Evolutionary conservation across 768 basidiomycete species (phyloP).

Genomic region (Exsudoporus frostii): DNA sequence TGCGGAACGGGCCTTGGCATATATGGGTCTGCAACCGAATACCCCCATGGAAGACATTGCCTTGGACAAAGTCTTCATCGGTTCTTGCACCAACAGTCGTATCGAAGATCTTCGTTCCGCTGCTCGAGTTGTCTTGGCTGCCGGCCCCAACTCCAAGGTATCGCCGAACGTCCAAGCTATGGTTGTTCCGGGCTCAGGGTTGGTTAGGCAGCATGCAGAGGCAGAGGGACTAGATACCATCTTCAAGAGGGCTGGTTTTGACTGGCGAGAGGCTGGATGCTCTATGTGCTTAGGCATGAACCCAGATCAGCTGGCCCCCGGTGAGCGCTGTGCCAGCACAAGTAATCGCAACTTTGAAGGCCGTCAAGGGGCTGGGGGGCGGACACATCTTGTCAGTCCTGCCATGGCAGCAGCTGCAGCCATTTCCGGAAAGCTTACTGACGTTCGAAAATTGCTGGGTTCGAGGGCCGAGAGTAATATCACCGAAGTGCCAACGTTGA

Average conservation of each 20-base stretch:
- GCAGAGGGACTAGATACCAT: constrained; percentile 82
- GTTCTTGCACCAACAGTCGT: constrained; percentile 92
- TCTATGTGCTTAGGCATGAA: constrained; percentile 98
- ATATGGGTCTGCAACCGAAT: constrained; percentile 84
- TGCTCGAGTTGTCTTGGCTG: constrained; percentile 70
- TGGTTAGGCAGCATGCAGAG: constrained; percentile 89
- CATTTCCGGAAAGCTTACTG: constrained; percentile 78
- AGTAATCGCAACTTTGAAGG: constrained; percentile 95
- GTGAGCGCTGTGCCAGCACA: constrained; percentile 85
- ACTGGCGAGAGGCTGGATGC: constrained; percentile 94
- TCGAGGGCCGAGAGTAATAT: constrained; percentile 38
- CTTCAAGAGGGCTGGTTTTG: constrained; percentile 89
- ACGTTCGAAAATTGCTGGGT: constrained; percentile 75
- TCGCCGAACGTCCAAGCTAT: constrained; percentile 76
- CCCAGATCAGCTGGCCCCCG: constrained; percentile 82
- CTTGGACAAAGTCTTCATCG: constrained; percentile 90
- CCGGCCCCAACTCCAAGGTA: constrained; percentile 71
- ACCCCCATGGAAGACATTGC: constrained; percentile 75
- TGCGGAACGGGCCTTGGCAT: constrained; percentile 71
- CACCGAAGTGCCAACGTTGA: constrained; percentile 53
- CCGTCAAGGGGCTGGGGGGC: constrained; percentile 83
- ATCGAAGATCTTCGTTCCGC: constrained; percentile 86
- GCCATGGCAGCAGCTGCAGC: constrained; percentile 94
- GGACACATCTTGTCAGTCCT: constrained; percentile 85
- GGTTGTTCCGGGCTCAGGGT: constrained; percentile 89